A percentile compares a stretch with the other conserved stretches of the same genome.
These are phyloP conservation scores for Nakaseomyces sp. DNA, from an alignment of 1,139 yeast species.

Conservation along the genomic window DNA sequence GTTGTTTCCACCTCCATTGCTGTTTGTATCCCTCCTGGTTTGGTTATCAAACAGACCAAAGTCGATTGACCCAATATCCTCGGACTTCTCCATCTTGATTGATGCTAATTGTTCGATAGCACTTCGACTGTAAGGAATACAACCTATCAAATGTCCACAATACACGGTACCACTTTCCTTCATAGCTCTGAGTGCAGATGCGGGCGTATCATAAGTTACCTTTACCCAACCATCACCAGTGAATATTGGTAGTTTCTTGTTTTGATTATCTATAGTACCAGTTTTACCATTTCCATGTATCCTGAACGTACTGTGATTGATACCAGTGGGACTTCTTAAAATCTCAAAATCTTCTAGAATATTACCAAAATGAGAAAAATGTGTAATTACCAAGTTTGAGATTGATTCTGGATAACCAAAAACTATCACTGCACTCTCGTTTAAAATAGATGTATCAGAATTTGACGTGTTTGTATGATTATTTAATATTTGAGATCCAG, in stretches of 20 bases:
- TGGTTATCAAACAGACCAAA: not conserved
- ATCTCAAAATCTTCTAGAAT: slow-evolving; percentile 67
- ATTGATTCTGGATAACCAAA: slow-evolving; percentile 82
- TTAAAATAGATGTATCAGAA: slow-evolving; percentile 20
- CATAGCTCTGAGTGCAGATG: slow-evolving; percentile 73
- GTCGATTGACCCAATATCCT: slow-evolving; percentile 44
- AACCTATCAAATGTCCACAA: slow-evolving; percentile 68
- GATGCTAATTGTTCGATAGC: slow-evolving; percentile 58
- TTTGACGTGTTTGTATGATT: slow-evolving; percentile 14
- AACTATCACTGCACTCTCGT: slow-evolving; percentile 64
- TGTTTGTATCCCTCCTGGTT: not conserved
- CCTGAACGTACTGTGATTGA: slow-evolving; percentile 5
- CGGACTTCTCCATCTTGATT: slow-evolving; percentile 41
- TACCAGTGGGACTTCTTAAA: slow-evolving; percentile 14
- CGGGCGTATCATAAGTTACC: slow-evolving; percentile 67
- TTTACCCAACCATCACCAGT: slow-evolving; percentile 87
- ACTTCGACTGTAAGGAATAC: slow-evolving; percentile 56
- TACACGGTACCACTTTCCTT: slow-evolving; percentile 71
- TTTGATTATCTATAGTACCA: slow-evolving; percentile 12
- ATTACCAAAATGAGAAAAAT: slow-evolving; percentile 73
- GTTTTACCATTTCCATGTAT: slow-evolving; percentile 7
- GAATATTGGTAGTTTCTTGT: slow-evolving; percentile 46
- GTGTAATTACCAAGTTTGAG: slow-evolving; percentile 58
- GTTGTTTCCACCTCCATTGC: not conserved
- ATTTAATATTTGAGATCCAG: slow-evolving; percentile 17